Base-by-base conservation (phyloP, 106 monocot genomes). In the Posidonia australis region DNA sequence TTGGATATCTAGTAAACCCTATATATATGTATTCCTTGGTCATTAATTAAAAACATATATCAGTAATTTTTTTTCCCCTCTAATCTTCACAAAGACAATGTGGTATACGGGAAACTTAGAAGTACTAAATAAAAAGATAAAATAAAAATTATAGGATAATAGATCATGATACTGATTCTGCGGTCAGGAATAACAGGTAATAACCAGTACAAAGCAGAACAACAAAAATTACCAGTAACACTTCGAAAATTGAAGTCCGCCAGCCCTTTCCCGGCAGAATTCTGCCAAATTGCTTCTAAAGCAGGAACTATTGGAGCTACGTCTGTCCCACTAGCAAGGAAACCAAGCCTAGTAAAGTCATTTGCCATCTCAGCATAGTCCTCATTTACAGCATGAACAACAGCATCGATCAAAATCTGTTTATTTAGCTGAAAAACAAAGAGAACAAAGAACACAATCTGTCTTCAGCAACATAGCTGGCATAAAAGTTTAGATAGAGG, bases 331-430 rank as follows among this genome's bases (percentile, higher is more conserved):
- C 83, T 87, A 55, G 96, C 87, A 70, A 98, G 96, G 56, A 98
- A 98, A 21, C 96, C 96, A 65, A 98, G 96, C 73, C 96, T 84
- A 11, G 91, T 98, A 76, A 98, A 98, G 77, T 98, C 96, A 83
- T 98, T 98, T 60, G 96, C 96, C 96, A 98, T 98, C 77, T 98
- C 96, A 70, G 70, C 90, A 79, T 98, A 98, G 72, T 98, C 96
- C 86, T 98, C 96, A 68, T 98, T 98, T 53, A 98, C 91, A 72
- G 96, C 96, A 79, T 98, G 96, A 27, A 98, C 96, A 74, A 98
- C 87, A 61, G 96, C 96, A 83, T 98, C 96, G 46, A 91, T 91
- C 60, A 98, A 62, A 54, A 98, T 98, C 79, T 98, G 84, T 69
- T 98, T 98, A 68, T 98, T 98, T 81, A 81, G 96, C 96, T 98